Conservation (phyloP, 179 eudicot species). For the Patellifolia procumbens region DNA sequence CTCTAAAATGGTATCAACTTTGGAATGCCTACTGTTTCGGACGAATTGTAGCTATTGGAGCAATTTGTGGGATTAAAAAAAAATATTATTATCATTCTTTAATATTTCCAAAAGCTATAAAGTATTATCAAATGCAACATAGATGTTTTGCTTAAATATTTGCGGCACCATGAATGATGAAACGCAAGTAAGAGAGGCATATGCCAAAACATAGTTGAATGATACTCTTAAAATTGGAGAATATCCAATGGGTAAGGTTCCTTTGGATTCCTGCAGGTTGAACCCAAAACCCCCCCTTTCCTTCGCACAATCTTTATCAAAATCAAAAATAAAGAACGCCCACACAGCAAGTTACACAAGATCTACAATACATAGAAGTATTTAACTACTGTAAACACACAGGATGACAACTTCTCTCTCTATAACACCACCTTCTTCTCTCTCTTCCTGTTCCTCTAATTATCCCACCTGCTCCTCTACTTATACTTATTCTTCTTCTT, state of each 20-base stretch:
- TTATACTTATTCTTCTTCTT: slow-evolving; percentile 14
- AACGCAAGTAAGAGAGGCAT: neutral
- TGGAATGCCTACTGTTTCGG: no score
- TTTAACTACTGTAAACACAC: slow-evolving; percentile 5
- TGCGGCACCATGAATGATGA: neutral
- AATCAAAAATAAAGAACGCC: slow-evolving; percentile 7
- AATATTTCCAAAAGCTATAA: no score
- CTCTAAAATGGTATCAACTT: no score
- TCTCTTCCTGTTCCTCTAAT: slow-evolving; percentile 24
- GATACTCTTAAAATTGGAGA: neutral
- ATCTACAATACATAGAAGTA: no score
- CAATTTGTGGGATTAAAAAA: no score
- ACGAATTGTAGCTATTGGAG: no score
- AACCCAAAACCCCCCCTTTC: neutral
- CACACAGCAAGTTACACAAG: neutral
- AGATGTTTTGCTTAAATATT: no score
- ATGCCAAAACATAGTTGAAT: slow-evolving; percentile 7
- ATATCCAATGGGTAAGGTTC: slow-evolving; percentile 20
- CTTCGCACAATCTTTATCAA: neutral
- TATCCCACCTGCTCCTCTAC: slow-evolving; percentile 29
- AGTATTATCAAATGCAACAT: no score
- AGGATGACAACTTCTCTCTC: slow-evolving; percentile 39
- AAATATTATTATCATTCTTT: no score
- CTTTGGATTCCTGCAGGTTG: slow-evolving; percentile 13
- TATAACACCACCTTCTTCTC: no score